phyloP scores from a whole-genome alignment of 768 basidiomycete genomes.

The Cantharellus anzutake region DNA sequence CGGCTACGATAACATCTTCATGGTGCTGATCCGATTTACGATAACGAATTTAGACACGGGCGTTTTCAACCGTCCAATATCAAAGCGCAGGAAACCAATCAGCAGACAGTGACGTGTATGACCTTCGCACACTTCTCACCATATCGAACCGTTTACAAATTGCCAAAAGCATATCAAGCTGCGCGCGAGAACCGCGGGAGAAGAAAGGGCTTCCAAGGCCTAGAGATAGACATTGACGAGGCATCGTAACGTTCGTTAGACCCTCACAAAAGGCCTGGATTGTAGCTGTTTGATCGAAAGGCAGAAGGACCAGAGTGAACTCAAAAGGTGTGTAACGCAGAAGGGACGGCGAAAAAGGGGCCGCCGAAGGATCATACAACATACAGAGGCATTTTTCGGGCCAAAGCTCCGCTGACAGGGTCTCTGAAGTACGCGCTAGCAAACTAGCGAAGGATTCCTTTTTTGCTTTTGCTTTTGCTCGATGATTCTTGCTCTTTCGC shows the following conservation, averaged over 20 bases:
- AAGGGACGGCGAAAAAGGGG: no score
- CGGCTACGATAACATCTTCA: constrained; percentile 34
- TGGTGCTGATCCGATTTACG: constrained; percentile 23
- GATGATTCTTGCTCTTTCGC: neutral
- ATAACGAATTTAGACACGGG: constrained; percentile 8
- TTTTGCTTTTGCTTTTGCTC: neutral
- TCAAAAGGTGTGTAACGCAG: no score
- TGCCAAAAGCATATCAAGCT: constrained; percentile 45
- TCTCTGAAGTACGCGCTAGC: no score
- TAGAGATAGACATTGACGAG: constrained; percentile 29
- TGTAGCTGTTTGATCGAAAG: no score
- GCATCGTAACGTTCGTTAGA: neutral
- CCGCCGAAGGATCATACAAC: no score
- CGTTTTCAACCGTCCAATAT: constrained; percentile 1
- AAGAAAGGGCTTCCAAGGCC: constrained; percentile 54
- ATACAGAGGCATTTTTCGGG: no score
- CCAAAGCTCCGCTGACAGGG: no score
- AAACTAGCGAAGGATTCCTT: neutral
- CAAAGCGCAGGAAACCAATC: no score
- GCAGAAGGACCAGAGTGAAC: no score
- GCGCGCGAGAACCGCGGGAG: constrained; percentile 42
- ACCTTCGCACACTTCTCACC: constrained; percentile 24
- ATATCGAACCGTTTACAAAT: constrained; percentile 34
- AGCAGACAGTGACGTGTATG: neutral
- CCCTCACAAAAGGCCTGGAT: neutral